Evolutionary conservation across 2,329 filamentous ascomycete species (phyloP).

Genomic region (Verticillium longisporum): DNA sequence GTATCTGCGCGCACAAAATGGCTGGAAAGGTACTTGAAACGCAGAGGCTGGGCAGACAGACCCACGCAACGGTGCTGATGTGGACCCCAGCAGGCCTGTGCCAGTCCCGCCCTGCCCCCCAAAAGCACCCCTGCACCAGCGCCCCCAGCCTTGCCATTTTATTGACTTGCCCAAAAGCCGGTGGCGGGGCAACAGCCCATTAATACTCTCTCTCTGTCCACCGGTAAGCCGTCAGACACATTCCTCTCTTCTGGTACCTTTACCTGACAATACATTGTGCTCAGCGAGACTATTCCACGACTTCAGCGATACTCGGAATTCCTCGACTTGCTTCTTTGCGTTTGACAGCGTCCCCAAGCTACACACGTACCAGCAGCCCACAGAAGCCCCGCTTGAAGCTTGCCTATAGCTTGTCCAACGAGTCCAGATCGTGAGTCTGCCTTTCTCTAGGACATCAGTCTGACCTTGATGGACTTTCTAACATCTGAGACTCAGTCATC

Average conservation of each 20-base stretch:
- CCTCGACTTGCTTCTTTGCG: neutral
- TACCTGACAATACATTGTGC: neutral
- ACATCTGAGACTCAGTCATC: too few species aligned
- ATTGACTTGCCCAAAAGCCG: constrained; percentile 26
- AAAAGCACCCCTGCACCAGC: constrained; percentile 4
- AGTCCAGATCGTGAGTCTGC: neutral
- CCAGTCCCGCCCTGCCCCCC: neutral
- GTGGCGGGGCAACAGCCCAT: constrained; percentile 42
- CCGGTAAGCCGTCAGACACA: neutral
- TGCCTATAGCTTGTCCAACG: neutral
- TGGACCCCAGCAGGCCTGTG: neutral
- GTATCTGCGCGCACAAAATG: neutral
- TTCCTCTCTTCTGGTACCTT: neutral
- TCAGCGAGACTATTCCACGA: neutral
- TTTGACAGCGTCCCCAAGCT: neutral
- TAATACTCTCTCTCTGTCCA: constrained; percentile 14
- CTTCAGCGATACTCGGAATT: neutral
- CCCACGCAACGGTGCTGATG: neutral
- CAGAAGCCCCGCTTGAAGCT: neutral
- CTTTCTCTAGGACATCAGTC: neutral
- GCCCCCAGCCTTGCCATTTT: constrained; percentile 26
- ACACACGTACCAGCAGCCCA: neutral
- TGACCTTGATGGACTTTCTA: too few species aligned
- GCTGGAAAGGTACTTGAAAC: neutral
- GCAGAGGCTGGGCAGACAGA: neutral